Evolutionary conservation across 345 rosid species (phyloP).

Genomic region (Corchorus capsularis): DNA sequence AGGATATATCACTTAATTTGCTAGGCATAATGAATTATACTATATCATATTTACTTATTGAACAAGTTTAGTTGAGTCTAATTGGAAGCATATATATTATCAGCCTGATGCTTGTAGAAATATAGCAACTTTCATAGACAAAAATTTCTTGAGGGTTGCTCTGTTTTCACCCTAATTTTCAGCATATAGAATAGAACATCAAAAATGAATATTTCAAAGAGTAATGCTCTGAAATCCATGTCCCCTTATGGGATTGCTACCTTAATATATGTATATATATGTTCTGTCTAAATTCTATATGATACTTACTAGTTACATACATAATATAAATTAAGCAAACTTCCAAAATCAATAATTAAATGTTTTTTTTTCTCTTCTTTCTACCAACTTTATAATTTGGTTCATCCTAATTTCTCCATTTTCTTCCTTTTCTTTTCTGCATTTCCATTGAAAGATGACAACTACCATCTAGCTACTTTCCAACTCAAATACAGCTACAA

Average conservation of each 20-base stretch:
- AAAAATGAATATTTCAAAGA: no score
- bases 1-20: no score
- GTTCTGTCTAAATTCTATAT: no score
- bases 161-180: no score
- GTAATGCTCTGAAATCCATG: not conserved
- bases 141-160: no score
- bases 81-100: no score
- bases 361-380: not conserved
- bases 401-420: not conserved
- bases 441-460: not conserved
- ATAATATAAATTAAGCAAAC: not conserved
- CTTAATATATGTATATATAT: not conserved
- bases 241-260: not conserved
- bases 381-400: not conserved
- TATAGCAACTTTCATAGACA: no score
- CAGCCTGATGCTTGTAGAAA: no score
- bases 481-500: not conserved
- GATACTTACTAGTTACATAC: not conserved
- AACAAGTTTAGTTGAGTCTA: no score
- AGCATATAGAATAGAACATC: no score
- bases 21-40: no score
- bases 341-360: not conserved
- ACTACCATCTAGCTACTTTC: not conserved
- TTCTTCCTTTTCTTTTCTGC: not conserved
- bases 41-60: no score